A percentile compares a stretch with the other conserved stretches of the same genome.
Conservation (phyloP, 805 yeast genomes). For the Scheffersomyces amazonensis region DNA sequence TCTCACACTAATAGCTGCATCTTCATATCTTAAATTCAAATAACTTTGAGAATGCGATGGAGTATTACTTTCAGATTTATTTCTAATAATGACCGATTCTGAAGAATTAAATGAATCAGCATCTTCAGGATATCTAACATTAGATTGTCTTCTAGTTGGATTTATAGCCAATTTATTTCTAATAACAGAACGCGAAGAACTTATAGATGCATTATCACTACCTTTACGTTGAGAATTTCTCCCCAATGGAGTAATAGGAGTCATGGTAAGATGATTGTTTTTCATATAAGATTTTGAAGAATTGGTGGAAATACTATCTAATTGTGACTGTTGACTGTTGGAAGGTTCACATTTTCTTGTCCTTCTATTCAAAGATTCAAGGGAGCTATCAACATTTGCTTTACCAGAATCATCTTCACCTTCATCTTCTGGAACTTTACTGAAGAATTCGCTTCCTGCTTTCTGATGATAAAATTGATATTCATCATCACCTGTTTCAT, state of each 20-base stretch:
- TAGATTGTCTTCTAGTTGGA: not conserved
- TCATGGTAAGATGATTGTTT: not conserved
- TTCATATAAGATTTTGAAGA: not conserved
- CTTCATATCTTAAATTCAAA: not conserved
- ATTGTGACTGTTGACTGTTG: not conserved
- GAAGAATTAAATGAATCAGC: not conserved
- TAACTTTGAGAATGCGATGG: not conserved
- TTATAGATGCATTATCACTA: conserved; percentile 1
- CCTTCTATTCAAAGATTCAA: not conserved
- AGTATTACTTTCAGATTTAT: not conserved
- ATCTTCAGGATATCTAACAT: not conserved
- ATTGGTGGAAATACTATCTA: not conserved
- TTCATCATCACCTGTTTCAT: not conserved
- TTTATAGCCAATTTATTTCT: conserved; percentile 12
- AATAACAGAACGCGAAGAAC: conserved; percentile 13
- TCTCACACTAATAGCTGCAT: not conserved
- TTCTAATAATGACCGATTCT: not conserved
- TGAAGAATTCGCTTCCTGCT: conserved; percentile 6
- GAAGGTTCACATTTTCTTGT: not conserved
- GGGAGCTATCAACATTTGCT: not conserved
- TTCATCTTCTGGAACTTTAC: not conserved
- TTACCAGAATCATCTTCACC: not conserved
- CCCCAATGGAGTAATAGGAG: not conserved
- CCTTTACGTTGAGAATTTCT: not conserved
- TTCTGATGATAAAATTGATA: conserved; percentile 6